phyloP scores from a whole-genome alignment of 768 basidiomycete species.

The Galerina sulciceps region DNA sequence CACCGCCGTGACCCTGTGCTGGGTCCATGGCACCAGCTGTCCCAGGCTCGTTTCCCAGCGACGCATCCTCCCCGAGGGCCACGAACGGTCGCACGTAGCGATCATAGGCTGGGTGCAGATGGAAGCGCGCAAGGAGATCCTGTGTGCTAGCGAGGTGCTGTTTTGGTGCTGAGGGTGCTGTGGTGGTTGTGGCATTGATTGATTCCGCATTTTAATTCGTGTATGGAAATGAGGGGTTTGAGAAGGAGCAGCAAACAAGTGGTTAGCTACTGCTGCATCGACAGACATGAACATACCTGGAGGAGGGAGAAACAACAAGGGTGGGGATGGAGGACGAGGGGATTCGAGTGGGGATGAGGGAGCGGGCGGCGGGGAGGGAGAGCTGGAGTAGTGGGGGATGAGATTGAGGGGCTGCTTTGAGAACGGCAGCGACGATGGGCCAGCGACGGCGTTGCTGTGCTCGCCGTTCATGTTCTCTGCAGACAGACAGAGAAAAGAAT shows the following conservation, averaged over 20 bases:
- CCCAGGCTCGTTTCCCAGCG: slow-evolving; percentile 6
- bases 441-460: slow-evolving; percentile 62
- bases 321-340: slow-evolving; percentile 31
- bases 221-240: background rate
- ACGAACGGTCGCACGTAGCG: slow-evolving; percentile 72
- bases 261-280: slow-evolving; percentile 1
- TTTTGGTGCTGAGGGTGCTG: slow-evolving; percentile 43
- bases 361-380: slow-evolving; percentile 21
- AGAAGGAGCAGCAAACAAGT: background rate
- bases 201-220: background rate
- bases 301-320: slow-evolving; percentile 44
- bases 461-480: slow-evolving; percentile 41
- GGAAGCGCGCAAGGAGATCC: slow-evolving; percentile 76
- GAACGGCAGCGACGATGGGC: slow-evolving; percentile 50
- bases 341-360: slow-evolving; percentile 33
- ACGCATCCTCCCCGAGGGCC: slow-evolving; percentile 16
- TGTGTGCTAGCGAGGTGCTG: slow-evolving; percentile 73
- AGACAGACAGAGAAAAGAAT: slow-evolving; percentile 21
- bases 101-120: slow-evolving; percentile 76
- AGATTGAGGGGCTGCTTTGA: background rate
- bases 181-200: slow-evolving; percentile 4
- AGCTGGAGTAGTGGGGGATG: slow-evolving; percentile 12
- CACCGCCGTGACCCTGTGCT: slow-evolving; percentile 19
- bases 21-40: slow-evolving; percentile 10
- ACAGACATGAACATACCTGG: slow-evolving; percentile 36